phyloP scores from a whole-genome alignment of 805 yeast genomes.

The Pichia ethanolica region DNA sequence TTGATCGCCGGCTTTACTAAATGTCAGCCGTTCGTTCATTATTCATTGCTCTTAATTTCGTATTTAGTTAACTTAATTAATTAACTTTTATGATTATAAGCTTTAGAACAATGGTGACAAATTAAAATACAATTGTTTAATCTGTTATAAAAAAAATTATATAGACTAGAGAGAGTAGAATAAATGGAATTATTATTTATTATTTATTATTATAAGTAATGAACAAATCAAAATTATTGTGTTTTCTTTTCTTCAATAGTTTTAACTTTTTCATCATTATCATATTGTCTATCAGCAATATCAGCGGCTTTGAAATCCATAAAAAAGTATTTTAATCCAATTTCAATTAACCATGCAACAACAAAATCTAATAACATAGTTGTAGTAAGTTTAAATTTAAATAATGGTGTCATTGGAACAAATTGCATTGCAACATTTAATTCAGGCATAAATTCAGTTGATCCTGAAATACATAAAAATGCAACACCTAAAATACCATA shows the following conservation, averaged over 20 bases:
- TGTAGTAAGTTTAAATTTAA: constrained; percentile 70
- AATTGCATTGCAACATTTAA: constrained; percentile 85
- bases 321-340: constrained; percentile 73
- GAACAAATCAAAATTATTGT: not conserved
- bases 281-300: constrained; percentile 49
- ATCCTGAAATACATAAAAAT: constrained; percentile 78
- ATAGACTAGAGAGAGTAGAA: too few relatives aligned
- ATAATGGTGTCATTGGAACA: constrained; percentile 71
- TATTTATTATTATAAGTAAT: too few relatives aligned
- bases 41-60: too few relatives aligned
- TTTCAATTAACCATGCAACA: constrained; percentile 70
- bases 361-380: constrained; percentile 71
- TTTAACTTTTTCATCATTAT: constrained; percentile 13
- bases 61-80: too few relatives aligned
- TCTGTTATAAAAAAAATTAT: too few relatives aligned
- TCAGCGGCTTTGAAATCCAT: constrained; percentile 91
- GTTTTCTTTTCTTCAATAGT: constrained; percentile 6
- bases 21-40: too few relatives aligned
- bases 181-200: too few relatives aligned
- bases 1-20: too few relatives aligned
- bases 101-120: too few relatives aligned
- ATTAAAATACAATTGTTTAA: too few relatives aligned
- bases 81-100: too few relatives aligned
- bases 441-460: constrained; percentile 93
- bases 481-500: constrained; percentile 91